phyloP scores from a whole-genome alignment of 2,329 filamentous ascomycete genomes.

The Fonsecaea multimorphosa region DNA sequence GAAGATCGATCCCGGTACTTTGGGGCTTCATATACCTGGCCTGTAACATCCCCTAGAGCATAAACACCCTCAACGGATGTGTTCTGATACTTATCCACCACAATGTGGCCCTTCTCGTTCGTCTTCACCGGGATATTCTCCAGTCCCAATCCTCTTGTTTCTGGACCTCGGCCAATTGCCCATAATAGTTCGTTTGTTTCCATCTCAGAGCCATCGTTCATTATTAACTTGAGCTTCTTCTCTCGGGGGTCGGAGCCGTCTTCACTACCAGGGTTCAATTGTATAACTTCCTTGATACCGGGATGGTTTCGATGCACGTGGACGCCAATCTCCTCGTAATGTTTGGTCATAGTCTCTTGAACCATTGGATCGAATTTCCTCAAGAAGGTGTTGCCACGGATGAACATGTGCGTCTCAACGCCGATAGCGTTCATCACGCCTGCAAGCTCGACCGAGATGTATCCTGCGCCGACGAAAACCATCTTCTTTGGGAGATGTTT shows the following conservation, averaged over 20 bases:
- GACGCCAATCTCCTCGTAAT: slow-evolving; percentile 57
- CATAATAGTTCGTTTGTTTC: slow-evolving; percentile 59
- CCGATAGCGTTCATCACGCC: slow-evolving; percentile 58
- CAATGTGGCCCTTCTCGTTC: slow-evolving; percentile 49
- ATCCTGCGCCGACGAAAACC: slow-evolving; percentile 59
- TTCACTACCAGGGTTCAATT: slow-evolving; percentile 42
- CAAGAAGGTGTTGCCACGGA: slow-evolving; percentile 56
- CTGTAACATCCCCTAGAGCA: slow-evolving; percentile 59
- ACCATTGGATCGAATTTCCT: slow-evolving; percentile 61
- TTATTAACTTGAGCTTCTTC: slow-evolving; percentile 54
- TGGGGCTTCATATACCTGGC: slow-evolving; percentile 42
- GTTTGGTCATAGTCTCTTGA: slow-evolving; percentile 58
- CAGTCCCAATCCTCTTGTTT: slow-evolving; percentile 52
- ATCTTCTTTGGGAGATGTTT: slow-evolving; percentile 58
- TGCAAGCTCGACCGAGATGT: slow-evolving; percentile 59
- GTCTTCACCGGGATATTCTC: slow-evolving; percentile 52
- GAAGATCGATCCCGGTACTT: neutral
- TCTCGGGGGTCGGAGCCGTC: slow-evolving; percentile 54
- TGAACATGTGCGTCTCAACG: slow-evolving; percentile 59
- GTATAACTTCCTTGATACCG: slow-evolving; percentile 56
- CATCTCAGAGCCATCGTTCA: slow-evolving; percentile 51
- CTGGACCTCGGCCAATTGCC: slow-evolving; percentile 57
- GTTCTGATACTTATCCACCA: slow-evolving; percentile 59
- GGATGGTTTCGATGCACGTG: slow-evolving; percentile 55
- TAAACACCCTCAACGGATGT: slow-evolving; percentile 56